A percentile compares a stretch with the other conserved stretches of the same genome.
phyloP scores from a whole-genome alignment of 1,139 yeast species.

The Arxiozyma slooffiae region DNA sequence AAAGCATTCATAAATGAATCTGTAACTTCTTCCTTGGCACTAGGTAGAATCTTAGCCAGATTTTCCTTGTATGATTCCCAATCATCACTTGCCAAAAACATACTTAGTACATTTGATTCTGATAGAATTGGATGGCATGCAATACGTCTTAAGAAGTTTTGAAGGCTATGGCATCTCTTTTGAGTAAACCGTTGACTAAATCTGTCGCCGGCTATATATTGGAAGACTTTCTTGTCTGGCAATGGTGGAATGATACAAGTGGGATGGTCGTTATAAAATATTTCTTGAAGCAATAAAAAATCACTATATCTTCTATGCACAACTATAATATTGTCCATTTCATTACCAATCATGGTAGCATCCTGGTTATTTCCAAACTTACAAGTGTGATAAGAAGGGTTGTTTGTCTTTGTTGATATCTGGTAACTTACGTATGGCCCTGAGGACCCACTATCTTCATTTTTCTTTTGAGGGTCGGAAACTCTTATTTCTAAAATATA shows the following conservation, averaged over 20 bases:
- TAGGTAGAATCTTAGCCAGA: conserved; percentile 32
- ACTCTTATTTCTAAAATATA: conserved; percentile 34
- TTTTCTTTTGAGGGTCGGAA: conserved; percentile 68
- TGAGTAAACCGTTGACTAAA: conserved; percentile 71
- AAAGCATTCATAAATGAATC: conserved; percentile 90
- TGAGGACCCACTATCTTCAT: conserved; percentile 54
- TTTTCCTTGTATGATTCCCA: conserved; percentile 75
- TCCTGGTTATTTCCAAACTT: conserved; percentile 24
- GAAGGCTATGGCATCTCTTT: conserved; percentile 75
- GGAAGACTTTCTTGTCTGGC: conserved; percentile 85
- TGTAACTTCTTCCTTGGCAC: conserved; percentile 38
- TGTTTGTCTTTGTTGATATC: conserved; percentile 51
- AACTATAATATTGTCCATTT: conserved; percentile 36
- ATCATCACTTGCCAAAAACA: conserved; percentile 70
- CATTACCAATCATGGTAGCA: background rate
- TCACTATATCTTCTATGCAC: conserved; percentile 77
- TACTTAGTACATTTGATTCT: conserved; percentile 60
- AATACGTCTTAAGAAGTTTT: conserved; percentile 64
- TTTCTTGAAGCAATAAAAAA: conserved; percentile 67
- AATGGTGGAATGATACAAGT: conserved; percentile 84
- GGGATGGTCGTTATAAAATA: conserved; percentile 68
- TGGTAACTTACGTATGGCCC: conserved; percentile 68
- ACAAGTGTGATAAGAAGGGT: conserved; percentile 36
- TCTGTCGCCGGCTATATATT: conserved; percentile 90
- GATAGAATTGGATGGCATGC: conserved; percentile 64